Evolutionary conservation across 305 asterid species (phyloP).

Genomic region (Withania somnifera): DNA sequence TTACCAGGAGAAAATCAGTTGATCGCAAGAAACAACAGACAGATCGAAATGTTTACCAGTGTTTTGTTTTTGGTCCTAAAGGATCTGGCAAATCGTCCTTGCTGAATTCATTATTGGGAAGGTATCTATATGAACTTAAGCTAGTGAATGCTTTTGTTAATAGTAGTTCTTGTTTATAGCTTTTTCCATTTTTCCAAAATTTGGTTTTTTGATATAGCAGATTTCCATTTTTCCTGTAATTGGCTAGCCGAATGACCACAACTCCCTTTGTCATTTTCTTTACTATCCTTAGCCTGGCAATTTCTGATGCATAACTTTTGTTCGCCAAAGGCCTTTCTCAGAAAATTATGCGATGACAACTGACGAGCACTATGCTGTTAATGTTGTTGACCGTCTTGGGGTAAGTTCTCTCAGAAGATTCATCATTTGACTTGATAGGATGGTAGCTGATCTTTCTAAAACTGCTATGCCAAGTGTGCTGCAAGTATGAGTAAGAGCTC

Average conservation of each 20-base stretch:
- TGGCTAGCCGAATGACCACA: neutral
- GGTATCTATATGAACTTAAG: slow-evolving; percentile 36
- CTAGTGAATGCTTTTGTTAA: neutral
- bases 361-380: slow-evolving; percentile 52
- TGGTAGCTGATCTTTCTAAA: neutral
- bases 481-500: neutral
- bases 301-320: slow-evolving; percentile 4
- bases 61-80: slow-evolving; percentile 92
- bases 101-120: slow-evolving; percentile 68
- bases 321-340: slow-evolving; percentile 68
- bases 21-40: slow-evolving; percentile 75
- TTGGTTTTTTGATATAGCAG: neutral
- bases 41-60: slow-evolving; percentile 71
- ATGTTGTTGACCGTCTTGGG: slow-evolving; percentile 53
- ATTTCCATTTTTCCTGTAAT: neutral
- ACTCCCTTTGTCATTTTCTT: neutral
- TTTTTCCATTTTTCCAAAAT: neutral
- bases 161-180: neutral
- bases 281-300: neutral
- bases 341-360: slow-evolving; percentile 49
- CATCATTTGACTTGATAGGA: slow-evolving; percentile 3
- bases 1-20: slow-evolving; percentile 64
- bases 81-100: slow-evolving; percentile 79
- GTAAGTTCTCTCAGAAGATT: slow-evolving; percentile 38
- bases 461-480: neutral